Evolutionary conservation across 2,329 filamentous ascomycete species (phyloP).

Genomic region (Hymenoscyphus repandus): DNA sequence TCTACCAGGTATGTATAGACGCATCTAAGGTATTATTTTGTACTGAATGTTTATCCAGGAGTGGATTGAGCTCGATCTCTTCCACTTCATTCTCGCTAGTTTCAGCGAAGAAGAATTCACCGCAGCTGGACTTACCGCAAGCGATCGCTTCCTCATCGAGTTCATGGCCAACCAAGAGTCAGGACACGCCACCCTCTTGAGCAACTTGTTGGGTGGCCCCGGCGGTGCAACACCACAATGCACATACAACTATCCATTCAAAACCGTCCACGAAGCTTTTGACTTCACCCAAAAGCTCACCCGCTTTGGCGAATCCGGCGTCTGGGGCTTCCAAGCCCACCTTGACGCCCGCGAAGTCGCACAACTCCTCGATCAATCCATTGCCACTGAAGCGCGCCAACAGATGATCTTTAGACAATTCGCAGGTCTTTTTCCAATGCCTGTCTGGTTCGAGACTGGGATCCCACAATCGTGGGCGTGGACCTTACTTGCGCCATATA

Average conservation of each 20-base stretch:
- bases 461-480: slow-evolving; percentile 82
- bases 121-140: slow-evolving; percentile 59
- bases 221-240: slow-evolving; percentile 61
- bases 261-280: slow-evolving; percentile 68
- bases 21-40: too few species aligned
- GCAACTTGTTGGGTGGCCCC: slow-evolving; percentile 66
- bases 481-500: slow-evolving; percentile 77
- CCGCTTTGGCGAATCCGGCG: slow-evolving; percentile 71
- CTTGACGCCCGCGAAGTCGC: slow-evolving; percentile 71
- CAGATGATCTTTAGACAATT: slow-evolving; percentile 84
- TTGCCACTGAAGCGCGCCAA: slow-evolving; percentile 74
- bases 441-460: slow-evolving; percentile 74
- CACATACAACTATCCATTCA: slow-evolving; percentile 76
- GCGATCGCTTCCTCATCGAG: slow-evolving; percentile 65
- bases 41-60: slow-evolving; percentile 42
- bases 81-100: slow-evolving; percentile 67
- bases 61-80: slow-evolving; percentile 79
- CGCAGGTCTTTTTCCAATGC: slow-evolving; percentile 73
- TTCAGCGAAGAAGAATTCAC: slow-evolving; percentile 68
- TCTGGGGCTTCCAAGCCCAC: slow-evolving; percentile 76
- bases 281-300: slow-evolving; percentile 87
- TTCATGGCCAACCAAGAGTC: slow-evolving; percentile 75
- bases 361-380: slow-evolving; percentile 68
- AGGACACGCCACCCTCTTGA: slow-evolving; percentile 71
- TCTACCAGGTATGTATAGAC: slow-evolving; percentile 47